A percentile compares a stretch with the other conserved stretches of the same genome.
phyloP scores from a whole-genome alignment of 2,329 filamentous ascomycete species.

The Trichoderma cornu-damae region DNA sequence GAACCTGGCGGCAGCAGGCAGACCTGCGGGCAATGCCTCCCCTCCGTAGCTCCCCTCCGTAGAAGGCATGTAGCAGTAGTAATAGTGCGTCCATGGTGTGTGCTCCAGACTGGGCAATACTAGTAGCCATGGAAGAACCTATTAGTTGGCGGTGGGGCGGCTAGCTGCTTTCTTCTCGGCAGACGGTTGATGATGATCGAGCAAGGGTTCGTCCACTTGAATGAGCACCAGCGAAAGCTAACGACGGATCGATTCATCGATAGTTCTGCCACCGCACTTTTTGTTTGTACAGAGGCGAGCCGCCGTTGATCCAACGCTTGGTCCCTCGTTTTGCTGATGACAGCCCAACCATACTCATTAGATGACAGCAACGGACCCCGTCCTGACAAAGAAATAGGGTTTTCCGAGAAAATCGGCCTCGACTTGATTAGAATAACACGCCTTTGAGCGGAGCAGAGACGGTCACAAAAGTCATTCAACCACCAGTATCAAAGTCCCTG shows the following conservation, averaged over 20 bases:
- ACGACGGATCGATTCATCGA: not conserved
- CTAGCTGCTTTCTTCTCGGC: slow-evolving; percentile 9
- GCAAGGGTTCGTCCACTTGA: slow-evolving; percentile 8
- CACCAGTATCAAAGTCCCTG: not conserved
- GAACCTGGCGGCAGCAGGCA: slow-evolving; percentile 26
- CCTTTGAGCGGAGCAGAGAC: not conserved
- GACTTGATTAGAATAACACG: not conserved
- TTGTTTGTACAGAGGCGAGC: not conserved
- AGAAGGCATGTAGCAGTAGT: too few species aligned
- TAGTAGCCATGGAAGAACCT: not conserved
- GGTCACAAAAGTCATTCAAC: not conserved
- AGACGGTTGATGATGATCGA: slow-evolving; percentile 12
- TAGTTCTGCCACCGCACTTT: not conserved
- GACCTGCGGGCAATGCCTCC: not conserved
- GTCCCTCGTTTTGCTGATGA: not conserved
- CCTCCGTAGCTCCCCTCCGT: too few species aligned
- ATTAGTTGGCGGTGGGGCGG: slow-evolving; percentile 4
- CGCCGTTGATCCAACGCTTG: not conserved
- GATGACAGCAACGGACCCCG: not conserved
- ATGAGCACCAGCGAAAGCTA: slow-evolving; percentile 11
- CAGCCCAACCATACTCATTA: too few species aligned
- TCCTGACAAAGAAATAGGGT: not conserved
- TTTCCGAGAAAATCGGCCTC: not conserved
- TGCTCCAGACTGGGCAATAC: not conserved
- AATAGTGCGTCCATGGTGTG: slow-evolving; percentile 1